Conservation (phyloP, 2,329 filamentous ascomycete species). For the Fusarium sp. region DNA sequence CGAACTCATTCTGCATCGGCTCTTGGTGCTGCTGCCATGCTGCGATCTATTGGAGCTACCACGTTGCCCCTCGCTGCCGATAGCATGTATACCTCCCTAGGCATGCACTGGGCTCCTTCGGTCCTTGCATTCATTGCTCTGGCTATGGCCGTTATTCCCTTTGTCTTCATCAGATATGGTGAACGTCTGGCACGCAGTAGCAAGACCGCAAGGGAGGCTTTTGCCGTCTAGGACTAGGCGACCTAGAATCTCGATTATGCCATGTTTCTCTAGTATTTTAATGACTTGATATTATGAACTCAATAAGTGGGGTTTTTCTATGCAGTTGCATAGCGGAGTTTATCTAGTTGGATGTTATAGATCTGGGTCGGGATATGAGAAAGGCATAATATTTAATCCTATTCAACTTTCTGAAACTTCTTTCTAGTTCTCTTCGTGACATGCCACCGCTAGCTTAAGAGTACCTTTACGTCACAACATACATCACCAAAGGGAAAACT, state of each 20-base stretch:
- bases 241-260: neutral
- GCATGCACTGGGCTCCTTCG: conserved; percentile 53
- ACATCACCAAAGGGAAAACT: neutral
- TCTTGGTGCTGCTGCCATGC: conserved; percentile 51
- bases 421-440: neutral
- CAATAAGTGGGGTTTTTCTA: neutral
- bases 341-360: conserved; percentile 1
- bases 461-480: neutral
- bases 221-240: conserved; percentile 34
- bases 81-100: conserved; percentile 50
- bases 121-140: conserved; percentile 50
- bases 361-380: neutral
- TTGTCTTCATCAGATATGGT: conserved; percentile 50
- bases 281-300: conserved; percentile 2
- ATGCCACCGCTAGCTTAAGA: neutral
- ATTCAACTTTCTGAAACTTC: neutral
- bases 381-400: conserved; percentile 1
- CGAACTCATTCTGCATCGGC: conserved; percentile 52
- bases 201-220: conserved; percentile 43
- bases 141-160: conserved; percentile 51
- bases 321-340: neutral
- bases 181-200: conserved; percentile 48
- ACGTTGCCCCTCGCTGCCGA: conserved; percentile 50
- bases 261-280: neutral
- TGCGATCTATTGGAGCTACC: conserved; percentile 51